These are phyloP conservation scores for Populus hybrid DNA, from an alignment of 441 rosid species.

Conservation along the genomic window DNA sequence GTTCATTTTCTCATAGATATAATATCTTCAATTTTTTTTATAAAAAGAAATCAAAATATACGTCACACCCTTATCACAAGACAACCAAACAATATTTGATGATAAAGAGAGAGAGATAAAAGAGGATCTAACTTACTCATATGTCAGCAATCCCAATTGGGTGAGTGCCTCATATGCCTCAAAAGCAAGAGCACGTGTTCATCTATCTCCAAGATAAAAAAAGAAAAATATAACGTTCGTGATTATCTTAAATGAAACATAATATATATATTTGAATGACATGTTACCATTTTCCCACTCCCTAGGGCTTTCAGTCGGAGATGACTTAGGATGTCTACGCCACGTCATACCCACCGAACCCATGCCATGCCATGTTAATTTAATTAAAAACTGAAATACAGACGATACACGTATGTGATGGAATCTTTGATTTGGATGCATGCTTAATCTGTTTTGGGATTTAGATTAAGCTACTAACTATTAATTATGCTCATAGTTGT, in stretches of 20 bases:
- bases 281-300: constrained; percentile 28
- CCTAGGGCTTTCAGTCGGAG: constrained; percentile 24
- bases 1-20: background rate
- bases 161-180: constrained; percentile 12
- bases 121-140: background rate
- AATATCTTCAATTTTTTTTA: too few species aligned
- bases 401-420: constrained; percentile 20
- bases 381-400: background rate
- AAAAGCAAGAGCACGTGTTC: constrained; percentile 29
- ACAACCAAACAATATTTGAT: constrained; percentile 23
- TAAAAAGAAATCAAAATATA: background rate
- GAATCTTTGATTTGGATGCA: constrained; percentile 32
- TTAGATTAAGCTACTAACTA: background rate
- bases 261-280: background rate
- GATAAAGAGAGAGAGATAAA: background rate
- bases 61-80: constrained; percentile 25
- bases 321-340: constrained; percentile 34
- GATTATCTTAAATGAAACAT: constrained; percentile 20
- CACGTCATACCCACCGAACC: constrained; percentile 36
- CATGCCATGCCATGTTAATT: constrained; percentile 17
- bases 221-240: constrained; percentile 5
- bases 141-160: constrained; percentile 19
- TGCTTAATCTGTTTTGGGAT: background rate
- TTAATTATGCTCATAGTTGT: background rate
- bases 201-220: constrained; percentile 14